Conservation (phyloP, 2,329 filamentous ascomycete species). For the Juglanconis juglandina region DNA sequence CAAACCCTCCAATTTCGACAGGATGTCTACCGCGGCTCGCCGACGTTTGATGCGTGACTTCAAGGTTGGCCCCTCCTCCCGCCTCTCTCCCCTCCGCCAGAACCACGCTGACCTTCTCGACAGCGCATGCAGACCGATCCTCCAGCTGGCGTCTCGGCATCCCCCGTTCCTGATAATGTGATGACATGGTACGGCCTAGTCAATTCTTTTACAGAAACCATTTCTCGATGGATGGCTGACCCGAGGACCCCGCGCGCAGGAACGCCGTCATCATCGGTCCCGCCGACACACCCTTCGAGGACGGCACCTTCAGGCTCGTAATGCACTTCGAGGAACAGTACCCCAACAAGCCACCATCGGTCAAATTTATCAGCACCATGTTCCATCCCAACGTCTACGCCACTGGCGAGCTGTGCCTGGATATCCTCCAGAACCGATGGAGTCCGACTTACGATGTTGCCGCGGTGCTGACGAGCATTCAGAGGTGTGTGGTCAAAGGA, state of each 20-base stretch:
- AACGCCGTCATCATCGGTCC: slow-evolving; percentile 98
- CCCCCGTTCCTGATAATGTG: slow-evolving; percentile 91
- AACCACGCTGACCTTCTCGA: slow-evolving; percentile 21
- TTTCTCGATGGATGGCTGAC: slow-evolving; percentile 4
- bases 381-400: slow-evolving; percentile 99
- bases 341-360: slow-evolving; percentile 93
- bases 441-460: slow-evolving; percentile 98
- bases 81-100: slow-evolving; percentile 10
- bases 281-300: slow-evolving; percentile 95
- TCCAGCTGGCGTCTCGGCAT: slow-evolving; percentile 92
- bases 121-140: slow-evolving; percentile 99
- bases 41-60: slow-evolving; percentile 98
- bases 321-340: slow-evolving; percentile 99
- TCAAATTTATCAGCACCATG: slow-evolving; percentile 99
- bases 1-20: slow-evolving; percentile 18
- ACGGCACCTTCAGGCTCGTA: slow-evolving; percentile 93
- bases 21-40: slow-evolving; percentile 84
- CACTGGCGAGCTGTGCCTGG: slow-evolving; percentile 91
- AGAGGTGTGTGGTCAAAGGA: slow-evolving; percentile 61
- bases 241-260: slow-evolving; percentile 42
- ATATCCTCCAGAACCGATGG: slow-evolving; percentile 97
- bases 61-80: slow-evolving; percentile 60
- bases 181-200: slow-evolving; percentile 74
- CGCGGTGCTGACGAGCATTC: slow-evolving; percentile 93
- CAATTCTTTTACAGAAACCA: not conserved